Evolutionary conservation across 305 asterid genomes (phyloP), one percentile per base, ranked within the genome.

Genomic region (Fraxinus baroniana): DNA sequence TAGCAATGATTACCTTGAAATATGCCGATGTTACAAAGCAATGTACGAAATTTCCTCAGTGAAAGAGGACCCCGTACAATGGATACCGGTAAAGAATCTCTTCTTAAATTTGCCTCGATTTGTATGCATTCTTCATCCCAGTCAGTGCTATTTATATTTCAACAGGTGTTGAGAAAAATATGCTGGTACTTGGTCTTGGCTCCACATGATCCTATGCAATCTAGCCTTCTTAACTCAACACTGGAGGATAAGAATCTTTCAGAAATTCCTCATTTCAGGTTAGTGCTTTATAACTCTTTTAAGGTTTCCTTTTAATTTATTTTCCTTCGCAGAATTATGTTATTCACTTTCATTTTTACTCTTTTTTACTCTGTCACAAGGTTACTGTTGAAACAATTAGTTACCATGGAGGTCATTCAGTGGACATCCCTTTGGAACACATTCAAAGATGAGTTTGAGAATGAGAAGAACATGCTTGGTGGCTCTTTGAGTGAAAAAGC

Each of bases 21-120:
- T 76, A 52, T 78, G 30, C 35, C 72, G 57, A 37, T 91, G 95
- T 85, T 96, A 93, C 91, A 96, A 96, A 88, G 87, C 98, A 28
- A 96, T 94, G 78, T 96, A 93, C 87, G 98, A 96, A 83, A 96
- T 94, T 84, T 97, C 97, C 55, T 88, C 93, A 3, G 93, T 96
- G 86, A 94, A 91, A 87, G 98, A 91, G 86, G 98, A 94, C 87
- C 90, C 93, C 26, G 81, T 84, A 33, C 90, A 26, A 62, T 74
- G 83, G 70, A 60, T 5, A 26, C 98, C 97, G 78, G 98, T 95
- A 88, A 79, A 72, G 28, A 78, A 78, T 78, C 83, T 78, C 35
- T 24, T 49, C 72, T 28, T 77, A 15, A 74, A 15, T 36, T 33
- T 41, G 35, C 44, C 74, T 66, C 41, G 13, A 28, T 20, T 64